Conservation (phyloP, 345 rosid genomes). For the Nephelium lappaceum region DNA sequence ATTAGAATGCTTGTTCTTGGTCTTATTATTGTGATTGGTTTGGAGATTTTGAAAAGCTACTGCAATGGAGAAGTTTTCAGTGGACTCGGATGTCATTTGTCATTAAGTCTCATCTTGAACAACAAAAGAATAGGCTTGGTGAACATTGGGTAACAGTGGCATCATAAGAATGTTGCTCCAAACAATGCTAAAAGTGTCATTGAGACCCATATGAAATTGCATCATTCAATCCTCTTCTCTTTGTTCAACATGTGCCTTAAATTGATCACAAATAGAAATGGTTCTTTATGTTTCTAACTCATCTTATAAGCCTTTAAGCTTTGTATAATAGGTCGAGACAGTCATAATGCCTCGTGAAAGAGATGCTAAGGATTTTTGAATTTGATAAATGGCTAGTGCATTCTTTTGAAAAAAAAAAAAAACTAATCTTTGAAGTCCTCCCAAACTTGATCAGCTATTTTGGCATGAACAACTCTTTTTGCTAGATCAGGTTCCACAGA, state of each 20-base stretch:
- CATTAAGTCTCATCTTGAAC: neutral
- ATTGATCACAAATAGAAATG: no score
- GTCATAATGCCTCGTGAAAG: conserved; percentile 14
- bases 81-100: neutral
- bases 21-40: no score
- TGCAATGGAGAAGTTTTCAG: neutral
- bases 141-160: no score
- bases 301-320: neutral
- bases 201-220: no score
- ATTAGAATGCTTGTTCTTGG: neutral
- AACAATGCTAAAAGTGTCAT: no score
- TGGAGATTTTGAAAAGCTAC: neutral
- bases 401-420: conserved; percentile 17
- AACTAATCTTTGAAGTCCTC: conserved; percentile 22
- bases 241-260: no score
- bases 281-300: neutral
- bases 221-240: no score
- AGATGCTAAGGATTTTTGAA: conserved; percentile 9
- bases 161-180: no score
- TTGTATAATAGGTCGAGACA: neutral
- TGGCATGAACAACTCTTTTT: conserved; percentile 14
- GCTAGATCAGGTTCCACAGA: conserved; percentile 12
- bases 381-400: conserved; percentile 9
- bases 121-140: no score
- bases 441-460: conserved; percentile 7